Base-by-base conservation (phyloP, 2,329 filamentous ascomycete species). In the Xylaria sp. region DNA sequence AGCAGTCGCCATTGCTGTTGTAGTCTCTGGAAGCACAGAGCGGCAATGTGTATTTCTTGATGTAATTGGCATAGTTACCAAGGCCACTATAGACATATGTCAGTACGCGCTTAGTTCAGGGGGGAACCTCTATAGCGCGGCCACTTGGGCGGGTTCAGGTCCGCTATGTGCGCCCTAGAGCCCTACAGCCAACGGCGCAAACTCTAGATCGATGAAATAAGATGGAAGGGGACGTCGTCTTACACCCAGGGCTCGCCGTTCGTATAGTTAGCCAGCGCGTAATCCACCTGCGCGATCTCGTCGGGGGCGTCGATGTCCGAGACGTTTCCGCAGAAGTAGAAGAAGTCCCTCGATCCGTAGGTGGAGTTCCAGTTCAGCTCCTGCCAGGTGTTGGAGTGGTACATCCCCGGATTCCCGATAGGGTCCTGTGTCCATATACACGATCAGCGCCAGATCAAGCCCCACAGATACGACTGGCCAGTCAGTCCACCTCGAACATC, bases 341-440 rank as follows among this genome's bases (percentile, higher is more conserved):
- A 82, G 63, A 82, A 82, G 60, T 82, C 77, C 4, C 73, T 63
- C 1, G 70, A 69, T 39, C 71, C 72, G 51, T 76, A 73, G 0
- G 56, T 69, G 1, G 61, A 51, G 43, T 67, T 65, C 79, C 79
- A 83, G 52, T 76, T 79, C 8, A 83, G 66, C 60, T 82, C 80
- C 67, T 82, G 79, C 79, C 80, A 82, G 4, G 79, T 82, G 20
- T 69, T 71, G 0, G 74, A 78, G 0, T 76, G 74, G 59, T 82
- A 82, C 54, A 73, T 73, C 50, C 79, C 64, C 1, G 65, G 65
- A 19, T 66, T 66, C 21, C 65, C 65, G 43, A 67, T 67, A 4
- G 65, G 65, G 24, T 66, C 63, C 72, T n/a, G 75, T 74, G 0
- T 72, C 74, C n/a, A 75, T 74, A n/a, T n/a, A n/a, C n/a, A n/a